phyloP scores from a whole-genome alignment of 257 asterid species.

The Solanum bukasovii region DNA sequence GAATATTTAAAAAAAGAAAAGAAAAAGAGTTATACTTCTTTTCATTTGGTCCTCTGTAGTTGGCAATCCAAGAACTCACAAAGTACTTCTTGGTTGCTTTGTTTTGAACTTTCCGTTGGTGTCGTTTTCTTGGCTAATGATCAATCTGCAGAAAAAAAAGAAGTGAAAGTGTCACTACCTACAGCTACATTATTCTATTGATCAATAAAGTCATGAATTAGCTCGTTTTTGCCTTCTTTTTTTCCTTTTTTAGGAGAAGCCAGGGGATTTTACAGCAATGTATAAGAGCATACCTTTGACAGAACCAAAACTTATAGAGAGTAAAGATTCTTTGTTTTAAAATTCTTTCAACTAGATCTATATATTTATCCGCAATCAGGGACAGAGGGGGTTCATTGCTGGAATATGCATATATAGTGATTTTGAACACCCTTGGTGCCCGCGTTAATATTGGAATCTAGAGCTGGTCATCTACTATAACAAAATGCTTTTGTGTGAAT shows the following conservation, averaged over 20 bases:
- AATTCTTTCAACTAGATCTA: neutral
- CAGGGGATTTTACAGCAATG: neutral
- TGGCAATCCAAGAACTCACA: neutral
- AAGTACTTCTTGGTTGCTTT: neutral
- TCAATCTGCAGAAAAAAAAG: neutral
- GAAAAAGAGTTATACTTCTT: neutral
- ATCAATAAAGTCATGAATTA: neutral
- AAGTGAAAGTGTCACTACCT: neutral
- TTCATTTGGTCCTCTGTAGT: neutral
- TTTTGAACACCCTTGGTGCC: neutral
- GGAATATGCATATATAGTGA: neutral
- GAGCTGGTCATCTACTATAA: neutral
- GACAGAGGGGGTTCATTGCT: neutral
- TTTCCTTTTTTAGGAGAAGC: neutral
- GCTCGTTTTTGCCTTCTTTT: neutral
- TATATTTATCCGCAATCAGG: neutral
- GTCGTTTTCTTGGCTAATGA: neutral
- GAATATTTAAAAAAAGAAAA: neutral
- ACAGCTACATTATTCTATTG: neutral
- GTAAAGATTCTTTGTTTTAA: neutral
- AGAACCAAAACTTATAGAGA: neutral
- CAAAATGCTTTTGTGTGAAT: neutral
- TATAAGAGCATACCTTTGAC: neutral
- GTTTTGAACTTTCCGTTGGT: neutral
- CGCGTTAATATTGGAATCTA: neutral